These are phyloP conservation scores for Pseudogymnoascus sp. DNA, from an alignment of 2,329 filamentous ascomycete species.

Conservation along the genomic window DNA sequence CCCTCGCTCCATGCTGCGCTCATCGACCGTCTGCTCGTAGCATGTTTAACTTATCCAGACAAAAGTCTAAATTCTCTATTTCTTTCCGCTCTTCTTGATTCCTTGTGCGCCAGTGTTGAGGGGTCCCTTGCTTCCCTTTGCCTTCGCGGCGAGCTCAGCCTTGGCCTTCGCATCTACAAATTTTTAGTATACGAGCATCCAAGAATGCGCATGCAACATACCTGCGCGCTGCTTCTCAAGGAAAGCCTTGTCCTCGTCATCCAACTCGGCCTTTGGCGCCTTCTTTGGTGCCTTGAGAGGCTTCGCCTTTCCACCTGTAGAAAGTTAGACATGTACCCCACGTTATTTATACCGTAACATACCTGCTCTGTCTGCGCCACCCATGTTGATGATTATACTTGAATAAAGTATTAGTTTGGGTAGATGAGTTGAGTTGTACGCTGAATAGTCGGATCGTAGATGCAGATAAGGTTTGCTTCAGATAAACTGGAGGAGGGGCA, in stretches of 20 bases:
- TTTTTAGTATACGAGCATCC: conserved; percentile 10
- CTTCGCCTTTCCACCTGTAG: conserved; percentile 70
- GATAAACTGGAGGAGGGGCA: conserved; percentile 9
- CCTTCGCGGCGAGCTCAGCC: conserved; percentile 75
- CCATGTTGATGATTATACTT: conserved; percentile 41
- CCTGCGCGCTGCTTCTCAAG: conserved; percentile 78
- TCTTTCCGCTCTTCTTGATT: conserved; percentile 98
- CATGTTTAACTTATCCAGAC: not conserved
- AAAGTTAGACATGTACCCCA: conserved; percentile 18
- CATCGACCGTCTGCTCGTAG: conserved; percentile 5
- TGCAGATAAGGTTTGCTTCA: conserved; percentile 8
- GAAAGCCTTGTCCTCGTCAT: conserved; percentile 80
- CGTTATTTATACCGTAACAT: conserved; percentile 19
- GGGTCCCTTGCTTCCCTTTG: conserved; percentile 73
- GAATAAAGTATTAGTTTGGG: conserved; percentile 5
- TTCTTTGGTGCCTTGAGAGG: conserved; percentile 87
- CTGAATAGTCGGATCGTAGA: conserved; percentile 8
- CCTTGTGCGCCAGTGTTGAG: conserved; percentile 76
- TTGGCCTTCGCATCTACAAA: conserved; percentile 68
- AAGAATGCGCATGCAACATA: conserved; percentile 39
- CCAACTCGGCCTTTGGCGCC: conserved; percentile 63
- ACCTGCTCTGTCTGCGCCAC: conserved; percentile 62
- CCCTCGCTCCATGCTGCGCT: conserved; percentile 36
- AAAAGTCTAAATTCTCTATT: conserved; percentile 42
- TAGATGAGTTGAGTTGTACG: conserved; percentile 2